Conservation (phyloP, 2,329 filamentous ascomycete species). For the Coleophoma cylindrospora region DNA sequence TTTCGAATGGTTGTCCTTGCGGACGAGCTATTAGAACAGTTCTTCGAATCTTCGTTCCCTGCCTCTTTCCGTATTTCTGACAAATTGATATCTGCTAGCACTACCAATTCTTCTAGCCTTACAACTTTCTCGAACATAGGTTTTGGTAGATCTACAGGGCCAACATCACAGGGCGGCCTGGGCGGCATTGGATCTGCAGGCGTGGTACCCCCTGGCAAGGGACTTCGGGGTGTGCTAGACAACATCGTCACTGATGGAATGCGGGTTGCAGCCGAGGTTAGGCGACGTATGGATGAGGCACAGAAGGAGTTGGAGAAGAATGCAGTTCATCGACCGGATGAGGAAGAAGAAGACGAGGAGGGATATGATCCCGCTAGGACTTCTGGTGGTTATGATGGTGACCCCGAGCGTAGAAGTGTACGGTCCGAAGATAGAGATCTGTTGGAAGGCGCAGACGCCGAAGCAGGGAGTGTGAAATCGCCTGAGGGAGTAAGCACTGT, state of each 20-base stretch:
- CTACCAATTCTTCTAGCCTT: constrained; percentile 58
- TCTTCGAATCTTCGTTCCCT: constrained; percentile 95
- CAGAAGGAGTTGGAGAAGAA: constrained; percentile 88
- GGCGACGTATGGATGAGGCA: constrained; percentile 90
- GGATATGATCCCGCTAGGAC: constrained; percentile 43
- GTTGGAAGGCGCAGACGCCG: constrained; percentile 69
- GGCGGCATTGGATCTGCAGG: constrained; percentile 22
- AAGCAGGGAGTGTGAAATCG: constrained; percentile 43
- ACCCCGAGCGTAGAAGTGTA: constrained; percentile 59
- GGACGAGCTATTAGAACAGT: constrained; percentile 91
- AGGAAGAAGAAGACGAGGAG: constrained; percentile 67
- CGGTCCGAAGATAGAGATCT: constrained; percentile 65
- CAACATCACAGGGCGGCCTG: constrained; percentile 30
- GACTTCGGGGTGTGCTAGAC: constrained; percentile 87
- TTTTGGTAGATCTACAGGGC: constrained; percentile 41
- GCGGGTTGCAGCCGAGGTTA: constrained; percentile 89
- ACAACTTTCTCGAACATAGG: constrained; percentile 80
- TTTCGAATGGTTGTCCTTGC: constrained; percentile 98
- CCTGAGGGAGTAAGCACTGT: constrained; percentile 17
- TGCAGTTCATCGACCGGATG: constrained; percentile 59
- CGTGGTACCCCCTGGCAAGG: constrained; percentile 49
- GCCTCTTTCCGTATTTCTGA: constrained; percentile 87
- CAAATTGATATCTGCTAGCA: constrained; percentile 32
- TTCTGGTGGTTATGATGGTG: constrained; percentile 46
- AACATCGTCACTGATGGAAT: constrained; percentile 98